These are phyloP conservation scores for Alternaria tenuissima DNA, from an alignment of 2,329 filamentous ascomycete genomes.

Conservation along the genomic window DNA sequence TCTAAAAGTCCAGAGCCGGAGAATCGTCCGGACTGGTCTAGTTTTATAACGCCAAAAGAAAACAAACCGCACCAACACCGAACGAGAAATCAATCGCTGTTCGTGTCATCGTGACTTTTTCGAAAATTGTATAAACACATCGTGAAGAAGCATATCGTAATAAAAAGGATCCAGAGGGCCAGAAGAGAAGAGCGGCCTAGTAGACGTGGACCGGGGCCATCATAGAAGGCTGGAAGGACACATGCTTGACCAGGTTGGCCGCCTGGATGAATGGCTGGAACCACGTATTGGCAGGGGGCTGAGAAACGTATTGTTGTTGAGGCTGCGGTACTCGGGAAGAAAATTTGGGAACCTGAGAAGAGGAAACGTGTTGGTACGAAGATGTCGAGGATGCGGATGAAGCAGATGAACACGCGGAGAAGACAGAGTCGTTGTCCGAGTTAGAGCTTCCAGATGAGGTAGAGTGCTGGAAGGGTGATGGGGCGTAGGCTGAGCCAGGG, in stretches of 20 bases:
- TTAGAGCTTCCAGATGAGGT: conserved; percentile 49
- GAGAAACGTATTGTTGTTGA: conserved; percentile 49
- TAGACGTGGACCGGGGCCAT: conserved; percentile 51
- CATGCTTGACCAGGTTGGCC: conserved; percentile 52
- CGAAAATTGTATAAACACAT: conserved; percentile 44
- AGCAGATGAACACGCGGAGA: conserved; percentile 50
- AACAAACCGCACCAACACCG: conserved; percentile 39
- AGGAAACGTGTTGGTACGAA: conserved; percentile 44
- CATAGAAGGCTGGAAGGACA: conserved; percentile 51
- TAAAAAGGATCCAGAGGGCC: conserved; percentile 20
- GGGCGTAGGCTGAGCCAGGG: conserved; percentile 41
- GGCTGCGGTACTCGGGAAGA: conserved; percentile 39
- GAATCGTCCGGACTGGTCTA: conserved; percentile 37
- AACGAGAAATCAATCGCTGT: conserved; percentile 35
- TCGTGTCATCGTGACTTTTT: conserved; percentile 53
- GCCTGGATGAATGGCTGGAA: conserved; percentile 53
- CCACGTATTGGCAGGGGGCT: conserved; percentile 46
- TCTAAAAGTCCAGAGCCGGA: conserved; percentile 32
- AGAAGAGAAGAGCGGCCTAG: conserved; percentile 26
- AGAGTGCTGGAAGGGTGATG: conserved; percentile 42
- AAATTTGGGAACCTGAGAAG: conserved; percentile 38
- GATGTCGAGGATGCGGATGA: conserved; percentile 49
- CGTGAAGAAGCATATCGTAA: conserved; percentile 40
- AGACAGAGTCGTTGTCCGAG: conserved; percentile 52
- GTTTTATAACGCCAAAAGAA: conserved; percentile 40